Evolutionary conservation across 176 grass and related monocot genomes (phyloP).

Genomic region (Oryza meridionalis): DNA sequence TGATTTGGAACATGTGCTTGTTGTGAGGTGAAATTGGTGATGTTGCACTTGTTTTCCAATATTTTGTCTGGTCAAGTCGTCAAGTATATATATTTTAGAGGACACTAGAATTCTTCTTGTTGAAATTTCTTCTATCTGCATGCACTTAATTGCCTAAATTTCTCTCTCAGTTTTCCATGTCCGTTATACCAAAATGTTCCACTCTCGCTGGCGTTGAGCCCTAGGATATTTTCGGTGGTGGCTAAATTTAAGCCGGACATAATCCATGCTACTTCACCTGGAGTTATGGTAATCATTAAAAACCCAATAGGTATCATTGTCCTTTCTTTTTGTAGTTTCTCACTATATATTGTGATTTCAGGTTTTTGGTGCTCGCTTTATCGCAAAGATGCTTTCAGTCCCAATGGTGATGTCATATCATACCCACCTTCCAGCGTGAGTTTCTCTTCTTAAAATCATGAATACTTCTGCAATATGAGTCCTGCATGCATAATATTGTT

Average conservation of each 20-base stretch:
- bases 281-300: conserved; percentile 76
- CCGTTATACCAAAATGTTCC: conserved; percentile 92
- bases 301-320: neutral
- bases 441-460: conserved; percentile 14
- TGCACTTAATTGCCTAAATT: neutral
- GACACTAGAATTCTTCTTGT: neutral
- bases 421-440: conserved; percentile 94
- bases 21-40: neutral
- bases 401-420: conserved; percentile 98
- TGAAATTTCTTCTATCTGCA: neutral
- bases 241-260: conserved; percentile 94
- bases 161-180: conserved; percentile 86
- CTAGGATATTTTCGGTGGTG: conserved; percentile 90
- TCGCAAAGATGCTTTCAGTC: conserved; percentile 88
- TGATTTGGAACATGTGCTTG: neutral
- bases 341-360: conserved; percentile 41
- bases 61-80: neutral
- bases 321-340: neutral
- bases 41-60: neutral
- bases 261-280: conserved; percentile 92
- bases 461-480: neutral
- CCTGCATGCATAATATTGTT: neutral
- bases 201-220: conserved; percentile 86
- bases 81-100: neutral
- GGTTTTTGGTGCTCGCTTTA: conserved; percentile 89